Evolutionary conservation across 345 rosid genomes (phyloP).

Genomic region (Eutrema heterophyllum): DNA sequence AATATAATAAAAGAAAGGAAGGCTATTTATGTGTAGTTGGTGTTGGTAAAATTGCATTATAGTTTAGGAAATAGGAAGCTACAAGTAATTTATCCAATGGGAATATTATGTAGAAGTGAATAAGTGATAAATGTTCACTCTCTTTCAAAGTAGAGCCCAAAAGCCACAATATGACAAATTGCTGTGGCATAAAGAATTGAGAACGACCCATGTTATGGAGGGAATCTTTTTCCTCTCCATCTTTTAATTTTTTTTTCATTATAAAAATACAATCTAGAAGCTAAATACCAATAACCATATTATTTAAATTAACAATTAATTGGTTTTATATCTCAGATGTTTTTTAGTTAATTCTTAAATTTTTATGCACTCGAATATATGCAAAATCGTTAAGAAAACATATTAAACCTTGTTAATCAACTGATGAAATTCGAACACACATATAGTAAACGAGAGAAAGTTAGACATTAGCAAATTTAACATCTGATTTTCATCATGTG

Average conservation of each 20-base stretch:
- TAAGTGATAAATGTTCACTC: constrained; percentile 28
- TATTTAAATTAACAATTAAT: background rate
- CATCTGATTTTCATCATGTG: background rate
- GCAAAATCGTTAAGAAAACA: background rate
- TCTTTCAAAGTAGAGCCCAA: constrained; percentile 38
- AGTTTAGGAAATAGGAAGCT: constrained; percentile 5
- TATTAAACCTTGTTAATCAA: background rate
- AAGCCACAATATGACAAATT: constrained; percentile 28
- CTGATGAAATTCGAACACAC: background rate
- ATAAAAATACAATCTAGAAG: background rate
- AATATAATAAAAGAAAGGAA: background rate
- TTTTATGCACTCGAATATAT: background rate
- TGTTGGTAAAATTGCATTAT: constrained; percentile 26
- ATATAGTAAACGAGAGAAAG: background rate
- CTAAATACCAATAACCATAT: background rate
- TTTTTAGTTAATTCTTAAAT: background rate
- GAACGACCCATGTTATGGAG: constrained; percentile 29
- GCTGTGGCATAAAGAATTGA: constrained; percentile 27
- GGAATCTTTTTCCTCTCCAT: constrained; percentile 12
- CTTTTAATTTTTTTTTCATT: background rate
- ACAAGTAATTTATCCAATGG: constrained; percentile 15
- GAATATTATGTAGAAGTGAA: constrained; percentile 31
- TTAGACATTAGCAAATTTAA: background rate
- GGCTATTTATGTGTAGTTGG: background rate
- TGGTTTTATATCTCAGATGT: background rate